Evolutionary conservation across 441 rosid genomes (phyloP).

Genomic region (Erodium texanum): DNA sequence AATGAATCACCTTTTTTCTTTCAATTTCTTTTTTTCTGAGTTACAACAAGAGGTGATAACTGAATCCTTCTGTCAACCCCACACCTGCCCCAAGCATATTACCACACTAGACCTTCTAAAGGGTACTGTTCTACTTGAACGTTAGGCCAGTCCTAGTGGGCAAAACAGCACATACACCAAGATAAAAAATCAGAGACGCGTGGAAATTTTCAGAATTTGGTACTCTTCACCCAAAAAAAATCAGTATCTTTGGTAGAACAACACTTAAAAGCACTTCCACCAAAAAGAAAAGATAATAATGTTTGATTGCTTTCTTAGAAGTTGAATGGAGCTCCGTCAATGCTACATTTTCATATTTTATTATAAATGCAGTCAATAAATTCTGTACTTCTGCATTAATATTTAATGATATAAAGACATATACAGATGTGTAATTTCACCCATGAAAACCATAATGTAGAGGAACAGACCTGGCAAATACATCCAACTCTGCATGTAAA

Average conservation of each 20-base stretch:
- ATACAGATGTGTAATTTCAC: background rate
- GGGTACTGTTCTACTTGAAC: background rate
- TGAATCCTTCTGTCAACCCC: background rate
- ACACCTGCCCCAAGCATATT: background rate
- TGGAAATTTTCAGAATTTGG: background rate
- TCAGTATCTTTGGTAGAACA: no score
- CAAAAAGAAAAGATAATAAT: no score
- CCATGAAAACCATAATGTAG: conserved; percentile 2
- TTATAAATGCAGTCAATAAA: no score
- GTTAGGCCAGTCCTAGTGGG: background rate
- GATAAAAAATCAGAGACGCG: background rate
- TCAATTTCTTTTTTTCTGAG: background rate
- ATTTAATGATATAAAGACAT: background rate
- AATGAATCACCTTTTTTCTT: background rate
- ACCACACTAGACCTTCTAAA: background rate
- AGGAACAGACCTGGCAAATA: conserved; percentile 57
- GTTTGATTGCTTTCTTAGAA: no score
- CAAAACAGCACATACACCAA: background rate
- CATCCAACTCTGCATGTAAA: conserved; percentile 88
- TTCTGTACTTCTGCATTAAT: no score
- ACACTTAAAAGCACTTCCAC: no score
- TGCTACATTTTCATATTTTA: no score
- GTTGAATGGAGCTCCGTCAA: no score
- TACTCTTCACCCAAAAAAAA: no score
- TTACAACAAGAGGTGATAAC: background rate